Conservation (phyloP, 306 rosid species). For the Nissolia schottii region DNA sequence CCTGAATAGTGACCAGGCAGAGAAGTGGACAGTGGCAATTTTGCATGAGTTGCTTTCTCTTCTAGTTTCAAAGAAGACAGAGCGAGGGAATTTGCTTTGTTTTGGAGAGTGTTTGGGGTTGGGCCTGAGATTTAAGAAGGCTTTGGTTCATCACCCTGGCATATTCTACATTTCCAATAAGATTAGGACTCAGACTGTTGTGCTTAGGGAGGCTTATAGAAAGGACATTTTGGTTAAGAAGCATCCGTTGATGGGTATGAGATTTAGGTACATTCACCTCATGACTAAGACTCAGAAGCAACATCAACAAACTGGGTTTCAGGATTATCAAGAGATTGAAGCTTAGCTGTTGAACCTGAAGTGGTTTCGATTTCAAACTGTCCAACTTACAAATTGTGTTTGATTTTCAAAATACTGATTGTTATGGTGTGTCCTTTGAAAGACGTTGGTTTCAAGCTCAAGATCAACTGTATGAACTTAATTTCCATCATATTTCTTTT, state of each 20-base stretch:
- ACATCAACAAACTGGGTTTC: constrained; percentile 17
- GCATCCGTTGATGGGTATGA: constrained; percentile 66
- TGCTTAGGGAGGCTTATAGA: constrained; percentile 75
- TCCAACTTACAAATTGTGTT: background rate
- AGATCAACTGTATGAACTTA: background rate
- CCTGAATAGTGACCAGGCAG: constrained; percentile 59
- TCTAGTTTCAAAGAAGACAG: constrained; percentile 75
- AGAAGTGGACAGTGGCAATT: constrained; percentile 83
- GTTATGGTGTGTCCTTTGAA: background rate
- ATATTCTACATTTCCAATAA: constrained; percentile 77
- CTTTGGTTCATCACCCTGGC: constrained; percentile 77
- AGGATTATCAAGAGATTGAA: constrained; percentile 14
- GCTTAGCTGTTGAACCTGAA: constrained; percentile 26
- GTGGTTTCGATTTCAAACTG: constrained; percentile 1
- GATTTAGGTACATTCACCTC: constrained; percentile 65
- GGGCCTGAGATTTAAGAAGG: constrained; percentile 62
- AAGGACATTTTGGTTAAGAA: constrained; percentile 62
- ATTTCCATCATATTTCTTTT: background rate
- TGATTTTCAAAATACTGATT: background rate
- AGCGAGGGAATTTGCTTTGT: constrained; percentile 45
- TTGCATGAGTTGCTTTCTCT: constrained; percentile 77
- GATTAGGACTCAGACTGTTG: constrained; percentile 72
- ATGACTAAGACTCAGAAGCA: constrained; percentile 46
- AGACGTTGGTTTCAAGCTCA: background rate
- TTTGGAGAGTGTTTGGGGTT: constrained; percentile 73